Conservation (phyloP, 2,329 filamentous ascomycete species). For the Trichoderma sp. region DNA sequence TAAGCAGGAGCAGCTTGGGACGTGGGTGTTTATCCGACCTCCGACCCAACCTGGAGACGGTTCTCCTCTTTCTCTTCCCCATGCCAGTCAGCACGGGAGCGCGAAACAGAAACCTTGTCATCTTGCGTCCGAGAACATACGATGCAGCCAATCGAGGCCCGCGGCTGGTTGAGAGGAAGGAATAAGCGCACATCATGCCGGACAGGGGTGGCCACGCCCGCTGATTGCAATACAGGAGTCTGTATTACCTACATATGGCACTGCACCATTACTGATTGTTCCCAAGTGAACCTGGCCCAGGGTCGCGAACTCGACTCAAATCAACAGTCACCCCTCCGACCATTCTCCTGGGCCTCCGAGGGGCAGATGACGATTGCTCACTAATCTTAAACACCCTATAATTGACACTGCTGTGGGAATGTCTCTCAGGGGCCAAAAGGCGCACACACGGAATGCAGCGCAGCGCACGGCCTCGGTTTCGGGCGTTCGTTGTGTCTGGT, state of each 20-base stretch:
- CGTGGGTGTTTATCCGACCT: slow-evolving; percentile 14
- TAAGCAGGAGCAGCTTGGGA: slow-evolving; percentile 14
- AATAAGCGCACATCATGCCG: slow-evolving; percentile 24
- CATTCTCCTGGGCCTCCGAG: slow-evolving; percentile 15
- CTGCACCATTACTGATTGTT: no score
- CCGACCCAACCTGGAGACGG: neutral
- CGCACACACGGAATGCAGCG: neutral
- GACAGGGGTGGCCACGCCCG: slow-evolving; percentile 25
- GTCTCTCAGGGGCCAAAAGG: slow-evolving; percentile 11
- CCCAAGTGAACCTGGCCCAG: slow-evolving; percentile 3
- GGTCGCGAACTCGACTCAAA: slow-evolving; percentile 16
- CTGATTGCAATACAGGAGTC: neutral
- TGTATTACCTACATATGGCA: no score
- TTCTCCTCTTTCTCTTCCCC: slow-evolving; percentile 7
- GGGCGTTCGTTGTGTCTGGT: neutral
- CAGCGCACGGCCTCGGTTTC: slow-evolving; percentile 1
- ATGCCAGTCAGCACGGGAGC: slow-evolving; percentile 24
- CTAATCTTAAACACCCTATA: no score
- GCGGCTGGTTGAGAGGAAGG: slow-evolving; percentile 12
- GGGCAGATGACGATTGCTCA: slow-evolving; percentile 2
- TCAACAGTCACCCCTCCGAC: slow-evolving; percentile 23
- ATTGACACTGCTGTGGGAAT: neutral
- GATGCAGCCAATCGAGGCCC: slow-evolving; percentile 23
- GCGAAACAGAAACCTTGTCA: slow-evolving; percentile 16
- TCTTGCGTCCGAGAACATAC: slow-evolving; percentile 1